Evolutionary conservation across 345 rosid genomes (phyloP), one percentile per base, ranked within the genome.

Genomic region (Salix arbutifolia): DNA sequence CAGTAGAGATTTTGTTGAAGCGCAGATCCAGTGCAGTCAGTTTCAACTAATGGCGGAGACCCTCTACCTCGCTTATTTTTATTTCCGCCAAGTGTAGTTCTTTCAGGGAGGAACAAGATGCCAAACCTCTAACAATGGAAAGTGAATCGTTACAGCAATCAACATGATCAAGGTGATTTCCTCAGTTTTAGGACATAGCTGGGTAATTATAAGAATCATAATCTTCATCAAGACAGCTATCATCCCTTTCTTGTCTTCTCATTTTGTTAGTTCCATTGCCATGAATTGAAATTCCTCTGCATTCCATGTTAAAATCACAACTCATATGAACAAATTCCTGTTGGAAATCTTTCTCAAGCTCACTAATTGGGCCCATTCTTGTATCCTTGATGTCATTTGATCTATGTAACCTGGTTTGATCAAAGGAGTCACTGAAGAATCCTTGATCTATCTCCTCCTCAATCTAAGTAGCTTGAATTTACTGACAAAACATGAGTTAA

Each of bases 81-180:
- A 93, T 96, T 76, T 97, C 98, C 30, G 97, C 97, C 87, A 96
- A 82, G 87, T 90, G 92, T 65, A 96, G 84, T 89, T 96, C 98
- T 79, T 93, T 96, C 87, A 96, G 84, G 21, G 98, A 88, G 72
- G 97, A 92, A 85, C 96, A 96, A 26, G 98, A 96, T 74, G 98
- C 99, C 81, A 96, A 82, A 73, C 99, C 99, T 96, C 58, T 64
- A 26, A 42, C 16, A 44, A 74, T 8, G 37, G 31, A 53, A 65
- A 31, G 46, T 30, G 31, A 30, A 12, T 46, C 28, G 52, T 44
- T 19, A 70, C 60, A 69, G 31, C 65, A 66, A 52, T 23, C 25
- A 52, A 72, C 21, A 62, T 13, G 6, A 25, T 38, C 21, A 53
- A n/a, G 31, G 31, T 30, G 31, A 30, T 30, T 30, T 30, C 31